Conservation (phyloP, 225 moss, liverwort and hornwort species). For the Asterella californica region DNA sequence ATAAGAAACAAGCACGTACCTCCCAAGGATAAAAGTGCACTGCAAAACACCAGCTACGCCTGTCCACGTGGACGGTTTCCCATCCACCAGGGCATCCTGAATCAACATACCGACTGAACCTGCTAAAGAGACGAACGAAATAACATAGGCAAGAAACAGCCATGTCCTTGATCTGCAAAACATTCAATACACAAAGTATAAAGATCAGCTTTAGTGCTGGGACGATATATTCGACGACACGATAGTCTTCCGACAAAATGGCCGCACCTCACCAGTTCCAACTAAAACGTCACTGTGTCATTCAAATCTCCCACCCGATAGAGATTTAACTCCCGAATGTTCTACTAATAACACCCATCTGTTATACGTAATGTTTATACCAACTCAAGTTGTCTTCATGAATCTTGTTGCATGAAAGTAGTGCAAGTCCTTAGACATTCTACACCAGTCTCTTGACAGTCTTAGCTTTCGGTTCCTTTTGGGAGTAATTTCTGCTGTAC, state of each 20-base stretch:
- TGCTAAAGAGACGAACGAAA: constrained; percentile 78
- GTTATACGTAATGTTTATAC: too few species aligned
- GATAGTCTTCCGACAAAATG: not conserved
- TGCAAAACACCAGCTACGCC: constrained; percentile 80
- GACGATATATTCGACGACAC: not conserved
- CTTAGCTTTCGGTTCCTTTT: too few species aligned
- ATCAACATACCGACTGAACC: constrained; percentile 76
- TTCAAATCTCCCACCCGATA: not conserved
- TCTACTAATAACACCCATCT: too few species aligned
- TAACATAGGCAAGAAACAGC: constrained; percentile 85
- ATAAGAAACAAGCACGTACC: constrained; percentile 34
- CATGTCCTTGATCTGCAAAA: constrained; percentile 72
- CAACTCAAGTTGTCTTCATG: too few species aligned
- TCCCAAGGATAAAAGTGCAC: constrained; percentile 66
- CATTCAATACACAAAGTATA: constrained; percentile 1
- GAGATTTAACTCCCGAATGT: not conserved
- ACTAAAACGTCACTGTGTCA: not conserved
- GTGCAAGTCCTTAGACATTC: too few species aligned
- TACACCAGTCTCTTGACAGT: too few species aligned
- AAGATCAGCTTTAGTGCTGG: not conserved
- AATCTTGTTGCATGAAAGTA: too few species aligned
- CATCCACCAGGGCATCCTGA: constrained; percentile 65
- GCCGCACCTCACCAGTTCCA: not conserved
- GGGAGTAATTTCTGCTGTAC: too few species aligned
- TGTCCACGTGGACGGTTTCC: constrained; percentile 74